These are phyloP conservation scores for Hansenula sp. DNA, from an alignment of 1,139 yeast species.

Conservation along the genomic window DNA sequence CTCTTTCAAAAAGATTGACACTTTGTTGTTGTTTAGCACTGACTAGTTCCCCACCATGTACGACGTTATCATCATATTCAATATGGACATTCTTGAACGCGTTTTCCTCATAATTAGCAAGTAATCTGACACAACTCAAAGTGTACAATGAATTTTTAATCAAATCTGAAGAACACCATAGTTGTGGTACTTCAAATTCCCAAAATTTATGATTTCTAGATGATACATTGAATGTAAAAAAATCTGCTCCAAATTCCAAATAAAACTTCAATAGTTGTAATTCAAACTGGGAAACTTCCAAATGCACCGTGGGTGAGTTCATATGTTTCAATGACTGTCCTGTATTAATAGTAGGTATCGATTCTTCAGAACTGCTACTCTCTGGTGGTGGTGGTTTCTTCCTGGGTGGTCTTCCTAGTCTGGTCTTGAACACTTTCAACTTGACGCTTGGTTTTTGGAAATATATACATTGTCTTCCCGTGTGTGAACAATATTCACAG, in stretches of 20 bases:
- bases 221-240: constrained; percentile 14
- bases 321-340: neutral
- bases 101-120: neutral
- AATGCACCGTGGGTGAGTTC: constrained; percentile 2
- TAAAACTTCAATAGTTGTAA: constrained; percentile 1
- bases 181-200: constrained; percentile 14
- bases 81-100: neutral
- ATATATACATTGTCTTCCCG: constrained; percentile 13
- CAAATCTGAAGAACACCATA: constrained; percentile 14
- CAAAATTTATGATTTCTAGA: constrained; percentile 9
- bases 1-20: neutral
- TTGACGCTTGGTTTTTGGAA: too few species aligned
- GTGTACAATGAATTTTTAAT: constrained; percentile 16
- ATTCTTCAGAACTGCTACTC: neutral
- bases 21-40: neutral
- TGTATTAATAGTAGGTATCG: neutral
- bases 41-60: too few species aligned
- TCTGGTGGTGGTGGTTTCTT: neutral
- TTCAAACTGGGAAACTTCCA: constrained; percentile 3
- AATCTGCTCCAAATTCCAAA: constrained; percentile 17
- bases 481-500: constrained; percentile 55
- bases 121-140: constrained; percentile 15
- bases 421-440: too few species aligned
- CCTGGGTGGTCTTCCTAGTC: too few species aligned
- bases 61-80: neutral